These are phyloP conservation scores for Ceratopteris richardii DNA, from an alignment of 75 land plant genomes.

Conservation along the genomic window DNA sequence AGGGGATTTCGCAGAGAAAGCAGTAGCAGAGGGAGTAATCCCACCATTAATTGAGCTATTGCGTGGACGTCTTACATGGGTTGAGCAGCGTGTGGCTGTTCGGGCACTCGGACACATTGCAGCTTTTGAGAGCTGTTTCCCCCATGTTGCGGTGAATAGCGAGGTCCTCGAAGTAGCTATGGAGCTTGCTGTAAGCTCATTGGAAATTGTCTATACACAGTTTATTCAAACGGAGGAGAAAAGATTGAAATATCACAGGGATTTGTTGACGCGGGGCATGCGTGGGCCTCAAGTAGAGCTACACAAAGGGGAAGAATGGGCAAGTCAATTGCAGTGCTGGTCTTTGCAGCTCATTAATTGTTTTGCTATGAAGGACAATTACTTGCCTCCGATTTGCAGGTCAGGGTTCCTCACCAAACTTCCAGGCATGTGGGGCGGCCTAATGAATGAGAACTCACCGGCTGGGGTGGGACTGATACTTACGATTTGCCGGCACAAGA, in stretches of 20 bases:
- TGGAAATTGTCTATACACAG: slow-evolving; percentile 40
- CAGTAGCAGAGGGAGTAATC: slow-evolving; percentile 54
- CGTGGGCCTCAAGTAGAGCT: slow-evolving; percentile 52
- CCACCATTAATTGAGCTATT: slow-evolving; percentile 59
- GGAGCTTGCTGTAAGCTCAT: slow-evolving; percentile 38
- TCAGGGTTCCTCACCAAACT: slow-evolving; percentile 38
- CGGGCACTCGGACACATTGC: slow-evolving; percentile 71
- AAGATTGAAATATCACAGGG: slow-evolving; percentile 49
- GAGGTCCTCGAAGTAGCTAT: slow-evolving; percentile 47
- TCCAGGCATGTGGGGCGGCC: slow-evolving; percentile 67
- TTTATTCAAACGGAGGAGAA: slow-evolving; percentile 20
- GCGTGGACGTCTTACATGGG: slow-evolving; percentile 63
- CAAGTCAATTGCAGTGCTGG: slow-evolving; percentile 80
- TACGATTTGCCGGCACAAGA: slow-evolving; percentile 38
- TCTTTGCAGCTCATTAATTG: slow-evolving; percentile 55
- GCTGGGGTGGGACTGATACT: slow-evolving; percentile 60
- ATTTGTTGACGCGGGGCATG: slow-evolving; percentile 57
- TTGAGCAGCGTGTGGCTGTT: slow-evolving; percentile 76
- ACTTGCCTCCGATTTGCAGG: slow-evolving; percentile 26
- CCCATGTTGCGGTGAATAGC: slow-evolving; percentile 26
- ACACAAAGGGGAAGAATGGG: slow-evolving; percentile 75
- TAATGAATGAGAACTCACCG: slow-evolving; percentile 46
- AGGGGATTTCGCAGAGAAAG: slow-evolving; percentile 44
- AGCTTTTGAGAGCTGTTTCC: slow-evolving; percentile 43
- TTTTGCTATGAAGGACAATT: slow-evolving; percentile 46